Evolutionary conservation across 139 green algal genomes (phyloP), one percentile per base, ranked within the genome.

Genomic region (Chlorella sp.): DNA sequence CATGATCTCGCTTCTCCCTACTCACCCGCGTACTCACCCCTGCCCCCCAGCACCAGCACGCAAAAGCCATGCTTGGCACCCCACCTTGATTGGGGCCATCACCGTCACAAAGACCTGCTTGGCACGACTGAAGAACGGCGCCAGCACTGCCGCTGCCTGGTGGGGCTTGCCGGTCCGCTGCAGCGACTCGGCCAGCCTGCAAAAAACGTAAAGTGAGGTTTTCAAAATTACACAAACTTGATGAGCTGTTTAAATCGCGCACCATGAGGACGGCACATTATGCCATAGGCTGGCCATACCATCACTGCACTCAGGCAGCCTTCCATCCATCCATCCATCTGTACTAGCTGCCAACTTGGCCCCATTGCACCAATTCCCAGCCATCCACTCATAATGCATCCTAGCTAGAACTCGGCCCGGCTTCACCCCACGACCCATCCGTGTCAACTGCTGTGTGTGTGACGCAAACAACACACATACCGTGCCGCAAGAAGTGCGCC

Each of bases 111-210:
- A 89, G n/a, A 60, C 42, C 9, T 82, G 71, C 48, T 83, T 83
- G 69, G 32, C 85, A 0, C 34, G 48, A 12, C 24, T 60, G 48
- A 89, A 89, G 42, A 89, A 28, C 32, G 85, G 85, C 37, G 57
- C 48, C 64, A 89, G 71, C 42, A 57, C 18, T 2, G 71, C 71
- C 32, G 34, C 85, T 2, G 71, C 85, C 42, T 26, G 12, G n/a
- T 24, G 32, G 2, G 85, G 19, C 21, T 71, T 32, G 42, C 71
- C 85, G 15, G 32, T 22, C 32, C 48, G 48, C 37, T 83, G 85
- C 69, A 83, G n/a, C 4, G 42, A n/a, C 4, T 34, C 71, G 7
- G 85, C 85, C 85, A 89, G 42, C 85, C 85, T 89, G 85, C 85
- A 71, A 64, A n/a, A 42, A 69, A 30, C 37, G 12, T 22, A 39